These are phyloP conservation scores for Chytriomyces sp. DNA, from an alignment of 192 early-diverging fungal genomes.

Conservation along the genomic window DNA sequence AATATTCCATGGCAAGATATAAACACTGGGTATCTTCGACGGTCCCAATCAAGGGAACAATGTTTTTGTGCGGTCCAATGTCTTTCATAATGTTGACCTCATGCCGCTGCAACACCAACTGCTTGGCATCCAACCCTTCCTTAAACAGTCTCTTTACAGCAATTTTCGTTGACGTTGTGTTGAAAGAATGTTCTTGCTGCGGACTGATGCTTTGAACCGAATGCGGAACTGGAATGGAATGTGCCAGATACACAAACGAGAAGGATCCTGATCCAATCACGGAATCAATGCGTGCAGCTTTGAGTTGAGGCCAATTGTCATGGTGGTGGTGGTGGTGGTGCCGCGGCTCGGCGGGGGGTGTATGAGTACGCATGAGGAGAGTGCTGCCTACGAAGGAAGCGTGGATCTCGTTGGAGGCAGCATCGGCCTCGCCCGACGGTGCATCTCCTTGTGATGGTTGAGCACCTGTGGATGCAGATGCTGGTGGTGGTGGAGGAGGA, in stretches of 20 bases:
- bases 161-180: not conserved
- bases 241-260: slow-evolving; percentile 53
- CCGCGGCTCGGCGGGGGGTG: not conserved
- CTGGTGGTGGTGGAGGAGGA: not conserved
- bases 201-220: not conserved
- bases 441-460: not conserved
- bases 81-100: slow-evolving; percentile 43
- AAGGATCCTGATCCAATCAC: slow-evolving; percentile 56
- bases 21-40: slow-evolving; percentile 47
- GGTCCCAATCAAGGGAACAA: slow-evolving; percentile 44
- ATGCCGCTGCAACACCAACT: slow-evolving; percentile 49
- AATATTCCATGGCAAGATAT: slow-evolving; percentile 39
- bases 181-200: not conserved
- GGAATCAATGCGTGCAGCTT: slow-evolving; percentile 32
- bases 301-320: not conserved
- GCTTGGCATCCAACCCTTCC: slow-evolving; percentile 42
- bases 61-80: slow-evolving; percentile 41
- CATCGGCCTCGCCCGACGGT: not conserved
- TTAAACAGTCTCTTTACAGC: slow-evolving; percentile 62
- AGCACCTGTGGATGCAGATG: not conserved
- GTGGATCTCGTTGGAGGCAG: not conserved
- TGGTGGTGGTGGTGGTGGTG: not conserved
- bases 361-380: not conserved
- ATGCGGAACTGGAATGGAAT: not conserved
- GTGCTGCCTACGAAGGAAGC: not conserved